Evolutionary conservation across 371 early-diverging fungal species (phyloP), one percentile per base, ranked within the genome.

Genomic region (Mucor racemosus): DNA sequence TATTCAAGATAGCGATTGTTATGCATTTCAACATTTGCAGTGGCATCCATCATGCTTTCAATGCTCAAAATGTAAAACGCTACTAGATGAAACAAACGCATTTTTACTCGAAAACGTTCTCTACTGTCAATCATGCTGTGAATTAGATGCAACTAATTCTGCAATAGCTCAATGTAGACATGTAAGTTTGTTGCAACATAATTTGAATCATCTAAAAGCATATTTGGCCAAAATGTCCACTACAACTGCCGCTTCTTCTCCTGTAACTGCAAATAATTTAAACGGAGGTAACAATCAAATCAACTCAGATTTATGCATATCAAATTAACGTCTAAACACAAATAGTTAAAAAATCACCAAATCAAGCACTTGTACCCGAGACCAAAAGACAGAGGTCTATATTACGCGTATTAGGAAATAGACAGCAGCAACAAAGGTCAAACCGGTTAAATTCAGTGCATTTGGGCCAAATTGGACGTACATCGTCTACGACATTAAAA

Each of bases 21-120:
- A 64, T 38, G 21, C 17, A 50, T 48, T 40, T 15, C 42, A 56
- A 33, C 35, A 60, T 14, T 21, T 41, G 15, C 46, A 58, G 34
- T 95, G 95, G 95, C 96, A 95, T 64, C 74, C 77, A n/a, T 70
- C 74, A 56, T 95, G 96, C 66, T 88, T 94, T 63, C 66, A 74
- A n/a, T 95, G 96, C 73, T 65, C 73, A 17, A 61, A 55, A 14
- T 94, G 95, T 65, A 65, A 76, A 36, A 67, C 69, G 7, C 71
- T 79, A 50, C 76, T 89, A 48, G 70, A 78, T 39, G 58, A 77
- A n/a, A 70, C 75, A 3, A 56, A 34, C 0, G 60, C 58, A 0
- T 34, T 44, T 0, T 26, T 61, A 8, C 33, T 42, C 14, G 7
- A 26, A 7, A 42, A 31, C 14, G 17, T 35, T 14, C 44, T 65